Evolutionary conservation across 345 rosid genomes (phyloP).

Genomic region (Boechera stricta): DNA sequence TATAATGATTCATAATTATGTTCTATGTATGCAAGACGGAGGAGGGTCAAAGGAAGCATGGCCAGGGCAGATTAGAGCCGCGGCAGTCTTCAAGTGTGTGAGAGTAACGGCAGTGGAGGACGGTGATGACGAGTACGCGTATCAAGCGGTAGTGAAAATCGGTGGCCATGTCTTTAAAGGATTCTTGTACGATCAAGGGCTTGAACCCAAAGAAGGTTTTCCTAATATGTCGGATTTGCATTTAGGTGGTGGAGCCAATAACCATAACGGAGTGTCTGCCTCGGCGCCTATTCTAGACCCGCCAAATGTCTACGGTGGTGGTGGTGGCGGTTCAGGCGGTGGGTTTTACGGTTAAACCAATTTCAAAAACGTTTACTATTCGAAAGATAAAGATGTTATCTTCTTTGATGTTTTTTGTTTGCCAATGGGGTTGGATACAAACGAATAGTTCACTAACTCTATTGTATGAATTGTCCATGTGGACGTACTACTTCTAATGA

Average conservation of each 20-base stretch:
- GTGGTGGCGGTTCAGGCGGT: constrained; percentile 62
- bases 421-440: constrained; percentile 29
- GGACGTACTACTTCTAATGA: constrained; percentile 18
- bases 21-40: constrained; percentile 47
- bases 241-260: constrained; percentile 69
- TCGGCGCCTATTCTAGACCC: constrained; percentile 66
- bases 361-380: constrained; percentile 45
- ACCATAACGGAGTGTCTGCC: constrained; percentile 60
- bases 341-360: constrained; percentile 69
- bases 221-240: constrained; percentile 87
- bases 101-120: constrained; percentile 91
- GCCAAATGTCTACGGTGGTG: constrained; percentile 68
- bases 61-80: constrained; percentile 83
- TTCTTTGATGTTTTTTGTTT: constrained; percentile 15
- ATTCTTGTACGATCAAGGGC: constrained; percentile 86
- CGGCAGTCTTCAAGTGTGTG: constrained; percentile 96
- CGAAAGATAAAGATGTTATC: constrained; percentile 2
- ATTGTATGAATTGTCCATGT: constrained; percentile 19
- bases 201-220: constrained; percentile 68
- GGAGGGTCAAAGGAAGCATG: constrained; percentile 63
- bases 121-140: constrained; percentile 90
- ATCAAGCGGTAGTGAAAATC: constrained; percentile 89
- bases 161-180: constrained; percentile 95
- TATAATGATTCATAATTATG: not conserved
- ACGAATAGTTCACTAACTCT: constrained; percentile 21